phyloP scores from a whole-genome alignment of 2,329 filamentous ascomycete species.

The Ophiocordyceps camponoti-floridani region DNA sequence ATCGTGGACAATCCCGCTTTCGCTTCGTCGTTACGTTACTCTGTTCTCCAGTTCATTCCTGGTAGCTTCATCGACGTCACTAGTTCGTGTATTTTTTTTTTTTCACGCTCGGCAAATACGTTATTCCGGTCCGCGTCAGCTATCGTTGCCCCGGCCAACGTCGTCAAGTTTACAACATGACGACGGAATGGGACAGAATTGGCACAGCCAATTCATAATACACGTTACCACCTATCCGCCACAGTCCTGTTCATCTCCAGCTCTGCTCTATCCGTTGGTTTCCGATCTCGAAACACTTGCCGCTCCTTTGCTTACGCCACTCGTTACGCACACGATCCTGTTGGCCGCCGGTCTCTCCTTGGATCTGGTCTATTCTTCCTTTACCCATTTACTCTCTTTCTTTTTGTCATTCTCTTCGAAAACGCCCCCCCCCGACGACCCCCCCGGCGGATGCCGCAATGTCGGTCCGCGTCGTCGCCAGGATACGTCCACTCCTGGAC shows the following conservation, averaged over 20 bases:
- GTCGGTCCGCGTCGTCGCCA: constrained; percentile 72
- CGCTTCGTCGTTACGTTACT: not conserved
- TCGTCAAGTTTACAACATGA: not conserved
- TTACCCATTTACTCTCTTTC: constrained; percentile 1
- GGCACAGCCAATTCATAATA: not conserved
- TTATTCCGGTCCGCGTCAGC: not conserved
- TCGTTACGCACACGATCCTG: no score
- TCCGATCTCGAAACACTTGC: not conserved
- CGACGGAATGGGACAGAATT: no score
- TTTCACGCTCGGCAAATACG: not conserved
- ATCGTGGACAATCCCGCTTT: no score
- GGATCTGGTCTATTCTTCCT: not conserved
- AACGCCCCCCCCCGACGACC: constrained; percentile 2
- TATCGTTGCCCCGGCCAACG: not conserved
- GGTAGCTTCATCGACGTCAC: not conserved
- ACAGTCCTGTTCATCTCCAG: not conserved
- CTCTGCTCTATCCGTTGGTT: not conserved
- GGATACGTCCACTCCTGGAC: constrained; percentile 75
- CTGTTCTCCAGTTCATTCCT: not conserved
- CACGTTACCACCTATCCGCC: not conserved
- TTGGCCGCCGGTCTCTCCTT: not conserved
- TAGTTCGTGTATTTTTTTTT: no score
- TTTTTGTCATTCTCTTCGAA: not conserved
- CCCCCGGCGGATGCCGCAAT: constrained; percentile 15
- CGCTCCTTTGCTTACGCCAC: not conserved